These are phyloP conservation scores for Xerocomus amazonicus DNA, from an alignment of 1,284 basidiomycete species.

Conservation along the genomic window DNA sequence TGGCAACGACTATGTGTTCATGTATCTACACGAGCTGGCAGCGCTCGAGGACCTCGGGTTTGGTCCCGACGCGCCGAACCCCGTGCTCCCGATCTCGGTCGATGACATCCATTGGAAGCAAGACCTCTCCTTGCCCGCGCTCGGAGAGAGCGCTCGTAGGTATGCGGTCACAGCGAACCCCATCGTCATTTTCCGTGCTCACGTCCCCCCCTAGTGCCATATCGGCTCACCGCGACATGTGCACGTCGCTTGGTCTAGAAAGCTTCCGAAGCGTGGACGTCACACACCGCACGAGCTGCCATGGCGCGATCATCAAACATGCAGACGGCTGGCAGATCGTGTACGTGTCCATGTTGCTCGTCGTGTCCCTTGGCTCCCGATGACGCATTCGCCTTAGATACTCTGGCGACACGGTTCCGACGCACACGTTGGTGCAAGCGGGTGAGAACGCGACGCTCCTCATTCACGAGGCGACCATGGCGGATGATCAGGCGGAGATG, in stretches of 20 bases:
- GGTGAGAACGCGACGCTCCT: slow-evolving; percentile 75
- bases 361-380: too few species aligned
- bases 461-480: slow-evolving; percentile 94
- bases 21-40: slow-evolving; percentile 64
- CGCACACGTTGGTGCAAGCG: slow-evolving; percentile 61
- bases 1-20: slow-evolving; percentile 49
- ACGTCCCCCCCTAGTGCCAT: slow-evolving; percentile 15
- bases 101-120: slow-evolving; percentile 52
- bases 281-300: slow-evolving; percentile 68
- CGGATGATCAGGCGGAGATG: slow-evolving; percentile 69
- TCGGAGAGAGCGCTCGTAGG: slow-evolving; percentile 3
- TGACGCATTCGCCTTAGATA: slow-evolving; percentile 40
- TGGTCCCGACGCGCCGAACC: slow-evolving; percentile 42
- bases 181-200: not conserved
- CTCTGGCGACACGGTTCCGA: slow-evolving; percentile 89
- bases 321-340: slow-evolving; percentile 77
- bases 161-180: not conserved
- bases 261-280: slow-evolving; percentile 67
- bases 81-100: slow-evolving; percentile 52
- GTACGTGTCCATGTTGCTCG: slow-evolving; percentile 41
- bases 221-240: slow-evolving; percentile 41
- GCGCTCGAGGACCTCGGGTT: slow-evolving; percentile 69
- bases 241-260: slow-evolving; percentile 48
- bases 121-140: slow-evolving; percentile 23
- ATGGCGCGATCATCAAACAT: slow-evolving; percentile 68